Evolutionary conservation across 1,284 basidiomycete species (phyloP), one percentile per base, ranked within the genome.

Genomic region (Sporisorium reilianum): DNA sequence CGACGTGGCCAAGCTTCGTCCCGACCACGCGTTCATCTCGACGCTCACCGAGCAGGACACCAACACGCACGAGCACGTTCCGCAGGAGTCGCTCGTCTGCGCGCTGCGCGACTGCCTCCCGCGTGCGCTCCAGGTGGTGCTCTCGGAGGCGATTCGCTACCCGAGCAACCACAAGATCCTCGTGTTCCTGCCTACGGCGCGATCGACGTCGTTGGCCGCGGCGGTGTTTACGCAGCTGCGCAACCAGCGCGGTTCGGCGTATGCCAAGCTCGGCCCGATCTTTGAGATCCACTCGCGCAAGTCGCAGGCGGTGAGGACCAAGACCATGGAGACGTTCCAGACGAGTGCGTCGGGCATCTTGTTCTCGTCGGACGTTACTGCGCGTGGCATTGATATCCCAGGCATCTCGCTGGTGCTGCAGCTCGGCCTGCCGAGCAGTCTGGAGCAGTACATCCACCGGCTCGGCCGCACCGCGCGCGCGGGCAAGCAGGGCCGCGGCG

Each of bases 291-390:
- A 80, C 56, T 71, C 65, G 38, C 64, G 79, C 25, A 79, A 71
- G 52, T 75, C 74, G 41, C 79, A 81, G 52, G 49, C 66, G 26
- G 45, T 55, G 12, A 50, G 78, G 10, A 71, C 67, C 9, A 72
- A 58, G 46, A 77, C 74, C n/a, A 79, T 69, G 70, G 59, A 72
- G 48, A 80, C 84, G 26, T 92, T 91, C 85, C 88, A 87, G 54
- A 82, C 84, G 7, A 87, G 87, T 0, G 81, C 77, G 25, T 86
- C 83, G 0, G 91, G 87, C 1, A 87, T 97, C 26, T 89, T 97
- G 64, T 88, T 97, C 76, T 92, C 91, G 1, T 94, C 93, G 0
- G 95, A 97, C 79, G 91, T 97, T 2, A 94, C 93, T 12, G 94
- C 94, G 11, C 90, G 94, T 61, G 94, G 94, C 22, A 90, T 97